These are phyloP conservation scores for Bothriochloa decipiens DNA, from an alignment of 176 grass and related monocot genomes.

Conservation along the genomic window DNA sequence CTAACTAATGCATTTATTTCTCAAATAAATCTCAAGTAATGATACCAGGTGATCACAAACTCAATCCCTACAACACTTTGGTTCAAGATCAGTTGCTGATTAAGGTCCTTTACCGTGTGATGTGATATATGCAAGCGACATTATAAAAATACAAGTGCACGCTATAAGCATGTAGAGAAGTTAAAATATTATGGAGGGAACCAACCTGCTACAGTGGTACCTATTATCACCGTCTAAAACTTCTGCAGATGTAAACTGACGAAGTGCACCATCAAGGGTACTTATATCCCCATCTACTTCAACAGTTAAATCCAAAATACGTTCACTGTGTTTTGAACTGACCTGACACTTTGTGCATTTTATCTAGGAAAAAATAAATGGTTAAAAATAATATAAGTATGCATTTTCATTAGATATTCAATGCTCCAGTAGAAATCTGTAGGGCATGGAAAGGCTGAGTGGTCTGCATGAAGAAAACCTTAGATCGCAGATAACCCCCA, in stretches of 20 bases:
- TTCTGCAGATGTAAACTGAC: conserved; percentile 83
- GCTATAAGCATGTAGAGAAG: conserved; percentile 2
- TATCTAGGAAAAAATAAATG: conserved; percentile 61
- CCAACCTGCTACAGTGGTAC: conserved; percentile 82
- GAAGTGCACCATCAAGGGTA: conserved; percentile 85
- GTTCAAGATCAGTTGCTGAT: conserved; percentile 27
- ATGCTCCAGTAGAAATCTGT: conserved; percentile 21
- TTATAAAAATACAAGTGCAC: conserved; percentile 3
- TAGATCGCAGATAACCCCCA: conserved; percentile 88
- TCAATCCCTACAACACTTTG: conserved; percentile 29
- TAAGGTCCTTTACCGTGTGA: neutral
- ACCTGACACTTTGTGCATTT: conserved; percentile 73
- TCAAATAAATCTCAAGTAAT: conserved; percentile 9
- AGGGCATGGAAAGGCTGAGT: conserved; percentile 12
- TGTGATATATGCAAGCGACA: conserved; percentile 11
- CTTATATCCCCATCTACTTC: conserved; percentile 80
- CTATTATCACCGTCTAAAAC: conserved; percentile 88
- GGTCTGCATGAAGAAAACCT: conserved; percentile 54
- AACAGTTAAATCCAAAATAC: conserved; percentile 92
- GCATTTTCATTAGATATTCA: conserved; percentile 24
- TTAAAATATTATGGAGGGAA: conserved; percentile 24
- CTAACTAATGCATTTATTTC: conserved; percentile 25
- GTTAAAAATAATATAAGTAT: conserved; percentile 19
- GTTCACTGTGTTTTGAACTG: conserved; percentile 75
- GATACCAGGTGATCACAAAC: conserved; percentile 12